phyloP scores from a whole-genome alignment of 495 filamentous ascomycete species.

The Neurospora hispaniola region DNA sequence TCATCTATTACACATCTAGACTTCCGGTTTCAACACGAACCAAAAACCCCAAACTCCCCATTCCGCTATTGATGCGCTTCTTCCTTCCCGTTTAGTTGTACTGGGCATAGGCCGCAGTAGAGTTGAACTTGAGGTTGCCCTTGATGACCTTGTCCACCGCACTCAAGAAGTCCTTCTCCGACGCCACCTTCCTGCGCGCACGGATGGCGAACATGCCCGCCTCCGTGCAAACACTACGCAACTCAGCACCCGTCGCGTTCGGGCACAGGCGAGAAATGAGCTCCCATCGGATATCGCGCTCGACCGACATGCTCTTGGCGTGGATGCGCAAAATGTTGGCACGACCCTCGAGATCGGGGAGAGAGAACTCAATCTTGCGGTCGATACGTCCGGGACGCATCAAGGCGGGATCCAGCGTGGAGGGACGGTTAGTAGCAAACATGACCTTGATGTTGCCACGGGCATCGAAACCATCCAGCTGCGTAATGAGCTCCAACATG shows the following conservation, averaged over 20 bases:
- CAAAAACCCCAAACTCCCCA: not conserved
- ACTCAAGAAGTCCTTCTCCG: slow-evolving; percentile 97
- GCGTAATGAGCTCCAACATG: slow-evolving; percentile 97
- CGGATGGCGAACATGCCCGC: slow-evolving; percentile 98
- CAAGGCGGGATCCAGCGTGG: slow-evolving; percentile 87
- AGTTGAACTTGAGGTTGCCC: slow-evolving; percentile 98
- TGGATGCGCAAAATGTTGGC: slow-evolving; percentile 97
- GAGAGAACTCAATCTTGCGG: slow-evolving; percentile 95
- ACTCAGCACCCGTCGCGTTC: slow-evolving; percentile 91
- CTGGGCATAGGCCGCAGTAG: slow-evolving; percentile 96
- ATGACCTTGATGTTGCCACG: slow-evolving; percentile 99
- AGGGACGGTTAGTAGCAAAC: slow-evolving; percentile 97
- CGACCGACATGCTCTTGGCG: slow-evolving; percentile 98
- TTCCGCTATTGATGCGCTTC: not conserved
- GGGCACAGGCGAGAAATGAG: slow-evolving; percentile 92
- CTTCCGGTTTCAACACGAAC: not conserved
- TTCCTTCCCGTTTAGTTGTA: slow-evolving; percentile 61
- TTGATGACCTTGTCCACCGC: slow-evolving; percentile 99
- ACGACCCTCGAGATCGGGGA: slow-evolving; percentile 91
- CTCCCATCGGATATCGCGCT: slow-evolving; percentile 98
- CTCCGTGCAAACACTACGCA: slow-evolving; percentile 95
- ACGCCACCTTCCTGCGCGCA: slow-evolving; percentile 92
- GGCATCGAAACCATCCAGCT: slow-evolving; percentile 94
- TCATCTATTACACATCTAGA: slow-evolving; percentile 15
- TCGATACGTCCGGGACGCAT: slow-evolving; percentile 98